Conservation (phyloP, 495 filamentous ascomycete species). For the Neurospora sp. region DNA sequence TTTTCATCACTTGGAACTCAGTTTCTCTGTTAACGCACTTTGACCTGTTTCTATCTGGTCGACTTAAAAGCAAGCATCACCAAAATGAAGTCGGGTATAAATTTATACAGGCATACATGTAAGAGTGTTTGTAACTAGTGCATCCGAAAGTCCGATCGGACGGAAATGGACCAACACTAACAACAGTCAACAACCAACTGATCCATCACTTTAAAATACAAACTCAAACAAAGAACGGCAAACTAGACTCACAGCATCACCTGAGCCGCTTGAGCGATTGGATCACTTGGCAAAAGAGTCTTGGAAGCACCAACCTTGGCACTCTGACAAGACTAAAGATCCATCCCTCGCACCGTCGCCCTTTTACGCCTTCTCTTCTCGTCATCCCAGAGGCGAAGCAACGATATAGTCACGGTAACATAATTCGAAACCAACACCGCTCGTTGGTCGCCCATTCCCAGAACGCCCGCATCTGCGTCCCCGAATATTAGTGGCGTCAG, state of each 20-base stretch:
- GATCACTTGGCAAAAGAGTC: neutral
- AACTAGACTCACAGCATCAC: neutral
- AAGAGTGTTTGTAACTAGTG: neutral
- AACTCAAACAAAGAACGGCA: neutral
- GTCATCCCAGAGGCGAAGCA: neutral
- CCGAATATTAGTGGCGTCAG: neutral
- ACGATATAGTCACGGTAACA: neutral
- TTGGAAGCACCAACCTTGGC: neutral
- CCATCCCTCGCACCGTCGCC: neutral
- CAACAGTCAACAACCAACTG: neutral
- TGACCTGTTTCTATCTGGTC: neutral
- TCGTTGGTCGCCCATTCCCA: neutral
- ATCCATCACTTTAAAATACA: neutral
- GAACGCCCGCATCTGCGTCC: neutral
- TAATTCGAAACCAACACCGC: neutral
- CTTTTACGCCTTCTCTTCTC: neutral
- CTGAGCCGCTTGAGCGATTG: neutral
- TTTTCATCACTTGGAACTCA: neutral
- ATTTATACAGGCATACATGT: neutral
- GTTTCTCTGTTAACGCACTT: neutral
- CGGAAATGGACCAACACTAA: neutral
- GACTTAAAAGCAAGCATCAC: neutral
- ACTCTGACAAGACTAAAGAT: neutral
- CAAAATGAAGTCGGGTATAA: neutral
- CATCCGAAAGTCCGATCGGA: neutral